Base-by-base conservation (phyloP, 2,329 filamentous ascomycete species). In the Epichloe sp. region DNA sequence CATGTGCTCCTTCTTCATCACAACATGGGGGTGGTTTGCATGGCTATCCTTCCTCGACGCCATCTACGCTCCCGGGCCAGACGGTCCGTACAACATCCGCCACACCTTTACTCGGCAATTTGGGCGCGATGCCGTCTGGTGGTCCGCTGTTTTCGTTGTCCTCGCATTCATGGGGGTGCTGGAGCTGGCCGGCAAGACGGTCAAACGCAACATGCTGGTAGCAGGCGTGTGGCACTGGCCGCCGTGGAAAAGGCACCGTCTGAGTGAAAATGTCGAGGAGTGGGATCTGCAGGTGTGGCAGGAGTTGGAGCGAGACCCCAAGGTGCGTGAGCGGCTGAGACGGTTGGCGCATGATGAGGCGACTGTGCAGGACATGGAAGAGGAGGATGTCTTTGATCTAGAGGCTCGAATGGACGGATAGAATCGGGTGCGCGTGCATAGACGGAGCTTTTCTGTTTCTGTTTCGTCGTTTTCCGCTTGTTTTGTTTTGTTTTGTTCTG, bases 21-120 rank as follows among this genome's bases (percentile, higher is more conserved):
- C 81, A 4, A 69, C 78, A 4, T 63, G 66, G 3, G 87, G 86
- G 31, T 94, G 88, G 78, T 80, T 74, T 64, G 66, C 65, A 3
- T 95, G 88, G 88, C 82, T 88, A 60, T 73, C 79, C 48, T 83
- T 93, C 61, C 78, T 94, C 11, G 77, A 81, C 1, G 67, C 67
- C 8, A 71, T 78, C 34, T 93, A 89, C 67, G 65, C 73, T 59
- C 59, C 60, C 2, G 62, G 63, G 15, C 68, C 71, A 0, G 73
- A 70, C 21, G 67, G 66, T 1, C 71, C 71, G 2, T 94, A 93
- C 67, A 77, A 81, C 54, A 86, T 91, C 26, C 77, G 77, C 11
- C 68, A 74, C 57, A 82, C 83, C 31, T 85, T 94, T 58, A 71
- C 82, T 7, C 63, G 73, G 17, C 73, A 76, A 0, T 90, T 85